Conservation (phyloP, 805 yeast genomes). For the Cyberlindnera meyerae region DNA sequence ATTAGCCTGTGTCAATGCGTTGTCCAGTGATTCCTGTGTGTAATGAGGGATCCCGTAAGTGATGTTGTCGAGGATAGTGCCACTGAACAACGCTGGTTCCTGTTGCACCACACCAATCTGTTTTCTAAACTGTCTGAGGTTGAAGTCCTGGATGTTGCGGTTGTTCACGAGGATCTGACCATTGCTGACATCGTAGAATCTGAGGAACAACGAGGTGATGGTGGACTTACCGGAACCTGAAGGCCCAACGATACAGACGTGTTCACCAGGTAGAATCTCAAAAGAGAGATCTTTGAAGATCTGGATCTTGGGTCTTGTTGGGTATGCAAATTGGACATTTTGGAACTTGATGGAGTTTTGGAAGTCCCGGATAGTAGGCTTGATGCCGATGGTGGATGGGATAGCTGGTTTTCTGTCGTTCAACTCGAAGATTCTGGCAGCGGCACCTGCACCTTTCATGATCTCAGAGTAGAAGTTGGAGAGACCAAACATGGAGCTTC, state of each 20-base stretch:
- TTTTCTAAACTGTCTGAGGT: constrained; percentile 66
- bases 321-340: constrained; percentile 69
- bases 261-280: constrained; percentile 70
- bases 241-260: constrained; percentile 94
- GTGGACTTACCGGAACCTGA: constrained; percentile 96
- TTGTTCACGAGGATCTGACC: constrained; percentile 68
- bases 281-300: constrained; percentile 62
- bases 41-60: constrained; percentile 60
- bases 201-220: constrained; percentile 66
- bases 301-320: constrained; percentile 69
- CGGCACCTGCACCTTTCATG: constrained; percentile 97
- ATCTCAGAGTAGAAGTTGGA: constrained; percentile 89
- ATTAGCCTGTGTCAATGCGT: constrained; percentile 68
- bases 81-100: constrained; percentile 86
- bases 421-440: constrained; percentile 83
- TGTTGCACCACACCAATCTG: constrained; percentile 89
- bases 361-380: constrained; percentile 29
- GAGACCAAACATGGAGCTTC: constrained; percentile 85
- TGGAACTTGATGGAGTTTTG: constrained; percentile 50
- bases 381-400: constrained; percentile 56
- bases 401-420: constrained; percentile 74
- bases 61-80: constrained; percentile 78
- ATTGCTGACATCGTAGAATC: constrained; percentile 73
- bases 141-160: constrained; percentile 55
- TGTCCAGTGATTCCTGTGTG: constrained; percentile 47